Conservation (phyloP, 1,284 basidiomycete genomes). For the Nidula niveotomentosa region DNA sequence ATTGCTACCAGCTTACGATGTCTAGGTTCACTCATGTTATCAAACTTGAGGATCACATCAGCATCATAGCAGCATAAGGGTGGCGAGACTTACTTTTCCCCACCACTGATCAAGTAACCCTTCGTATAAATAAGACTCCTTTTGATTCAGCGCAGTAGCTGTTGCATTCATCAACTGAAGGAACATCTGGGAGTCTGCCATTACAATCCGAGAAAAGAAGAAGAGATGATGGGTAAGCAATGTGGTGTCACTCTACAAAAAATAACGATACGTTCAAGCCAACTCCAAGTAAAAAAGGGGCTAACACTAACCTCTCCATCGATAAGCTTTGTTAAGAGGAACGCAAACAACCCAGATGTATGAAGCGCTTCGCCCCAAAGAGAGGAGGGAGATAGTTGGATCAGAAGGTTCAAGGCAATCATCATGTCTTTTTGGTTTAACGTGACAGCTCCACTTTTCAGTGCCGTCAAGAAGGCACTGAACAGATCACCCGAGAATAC, state of each 20-base stretch:
- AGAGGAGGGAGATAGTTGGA: conserved; percentile 59
- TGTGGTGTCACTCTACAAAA: conserved; percentile 43
- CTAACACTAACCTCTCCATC: conserved; percentile 57
- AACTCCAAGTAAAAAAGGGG: not conserved
- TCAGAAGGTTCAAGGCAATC: conserved; percentile 49
- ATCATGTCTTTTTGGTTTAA: conserved; percentile 62
- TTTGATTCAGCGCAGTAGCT: conserved; percentile 41
- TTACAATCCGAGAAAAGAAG: conserved; percentile 66
- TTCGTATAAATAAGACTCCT: conserved; percentile 61
- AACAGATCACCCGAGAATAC: conserved; percentile 53
- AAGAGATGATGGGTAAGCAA: conserved; percentile 67
- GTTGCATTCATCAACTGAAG: conserved; percentile 64
- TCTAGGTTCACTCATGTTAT: conserved; percentile 79
- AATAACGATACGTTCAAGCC: conserved; percentile 9
- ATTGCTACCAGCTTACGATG: conserved; percentile 75
- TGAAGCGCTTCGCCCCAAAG: conserved; percentile 75
- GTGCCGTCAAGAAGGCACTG: conserved; percentile 45
- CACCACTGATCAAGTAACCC: conserved; percentile 77
- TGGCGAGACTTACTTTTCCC: conserved; percentile 52
- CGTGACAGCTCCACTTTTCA: conserved; percentile 46
- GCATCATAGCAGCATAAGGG: not conserved
- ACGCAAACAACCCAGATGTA: conserved; percentile 65
- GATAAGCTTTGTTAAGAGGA: conserved; percentile 53
- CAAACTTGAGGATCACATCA: conserved; percentile 55
- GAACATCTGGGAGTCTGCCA: conserved; percentile 65